Conservation (phyloP, 805 yeast genomes). For the Hanseniaspora vineae region DNA sequence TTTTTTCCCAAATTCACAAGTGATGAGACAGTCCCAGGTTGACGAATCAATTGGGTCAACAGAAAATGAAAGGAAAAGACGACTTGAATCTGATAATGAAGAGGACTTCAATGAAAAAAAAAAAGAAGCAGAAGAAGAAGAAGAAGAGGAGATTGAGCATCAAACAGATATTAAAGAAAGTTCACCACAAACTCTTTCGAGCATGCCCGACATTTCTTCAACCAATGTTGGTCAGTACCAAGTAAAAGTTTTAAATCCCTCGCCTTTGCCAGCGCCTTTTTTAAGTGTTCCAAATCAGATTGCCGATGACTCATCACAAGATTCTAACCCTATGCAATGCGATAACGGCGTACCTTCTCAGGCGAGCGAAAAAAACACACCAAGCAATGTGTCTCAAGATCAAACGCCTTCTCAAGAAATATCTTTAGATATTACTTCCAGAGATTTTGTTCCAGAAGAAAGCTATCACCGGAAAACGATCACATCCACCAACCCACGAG, state of each 20-base stretch:
- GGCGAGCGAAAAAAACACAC: no score
- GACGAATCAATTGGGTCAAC: neutral
- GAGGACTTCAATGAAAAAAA: slow-evolving; percentile 9
- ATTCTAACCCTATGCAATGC: no score
- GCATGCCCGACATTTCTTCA: no score
- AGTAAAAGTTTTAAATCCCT: neutral
- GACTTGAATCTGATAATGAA: slow-evolving; percentile 3
- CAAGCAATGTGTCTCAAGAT: no score
- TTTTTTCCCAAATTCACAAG: slow-evolving; percentile 16
- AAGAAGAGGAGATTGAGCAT: slow-evolving; percentile 9
- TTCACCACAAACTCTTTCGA: neutral
- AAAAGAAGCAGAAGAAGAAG: slow-evolving; percentile 9
- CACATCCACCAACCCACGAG: neutral
- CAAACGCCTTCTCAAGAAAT: no score
- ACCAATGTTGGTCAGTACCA: no score
- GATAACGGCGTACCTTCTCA: no score
- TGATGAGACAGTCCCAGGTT: neutral
- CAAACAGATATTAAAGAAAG: slow-evolving; percentile 2
- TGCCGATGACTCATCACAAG: no score
- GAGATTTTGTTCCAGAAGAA: neutral
- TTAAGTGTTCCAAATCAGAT: no score
- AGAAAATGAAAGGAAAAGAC: neutral
- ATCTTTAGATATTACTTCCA: no score
- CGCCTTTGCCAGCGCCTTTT: neutral
- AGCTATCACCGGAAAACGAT: neutral